Conservation (phyloP, 108 stramenopile genomes). For the Stephanodiscus triporus region DNA sequence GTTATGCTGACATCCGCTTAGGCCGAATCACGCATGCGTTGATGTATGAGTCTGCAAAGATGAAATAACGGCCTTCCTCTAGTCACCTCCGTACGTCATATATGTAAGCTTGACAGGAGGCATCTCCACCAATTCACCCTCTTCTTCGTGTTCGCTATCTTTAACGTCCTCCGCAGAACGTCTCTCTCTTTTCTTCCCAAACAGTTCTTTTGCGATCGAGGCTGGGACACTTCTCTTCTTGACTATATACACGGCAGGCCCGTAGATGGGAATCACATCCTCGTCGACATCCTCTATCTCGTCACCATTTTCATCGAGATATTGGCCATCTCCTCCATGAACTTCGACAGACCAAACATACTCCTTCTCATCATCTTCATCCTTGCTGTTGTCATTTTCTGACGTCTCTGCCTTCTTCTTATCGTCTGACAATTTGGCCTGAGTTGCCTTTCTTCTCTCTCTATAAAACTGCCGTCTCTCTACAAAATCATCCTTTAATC, state of each 20-base stretch:
- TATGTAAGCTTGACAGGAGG: conserved; percentile 33
- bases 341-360: conserved; percentile 73
- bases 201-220: conserved; percentile 4
- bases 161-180: background rate
- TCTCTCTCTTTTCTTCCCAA: conserved; percentile 2
- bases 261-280: conserved; percentile 21
- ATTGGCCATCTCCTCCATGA: conserved; percentile 67
- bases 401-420: background rate
- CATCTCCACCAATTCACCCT: conserved; percentile 17
- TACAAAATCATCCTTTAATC: conserved; percentile 49
- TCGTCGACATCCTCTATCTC: conserved; percentile 23
- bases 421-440: background rate
- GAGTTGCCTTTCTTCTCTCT: background rate
- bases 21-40: background rate
- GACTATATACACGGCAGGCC: conserved; percentile 36
- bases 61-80: background rate
- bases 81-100: conserved; percentile 13
- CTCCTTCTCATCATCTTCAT: conserved; percentile 12
- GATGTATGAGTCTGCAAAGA: background rate
- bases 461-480: conserved; percentile 6
- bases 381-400: background rate
- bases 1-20: background rate
- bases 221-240: conserved; percentile 19
- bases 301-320: conserved; percentile 39
- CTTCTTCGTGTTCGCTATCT: background rate